Evolutionary conservation across 805 yeast species (phyloP).

Genomic region (Clavispora carvajalis): DNA sequence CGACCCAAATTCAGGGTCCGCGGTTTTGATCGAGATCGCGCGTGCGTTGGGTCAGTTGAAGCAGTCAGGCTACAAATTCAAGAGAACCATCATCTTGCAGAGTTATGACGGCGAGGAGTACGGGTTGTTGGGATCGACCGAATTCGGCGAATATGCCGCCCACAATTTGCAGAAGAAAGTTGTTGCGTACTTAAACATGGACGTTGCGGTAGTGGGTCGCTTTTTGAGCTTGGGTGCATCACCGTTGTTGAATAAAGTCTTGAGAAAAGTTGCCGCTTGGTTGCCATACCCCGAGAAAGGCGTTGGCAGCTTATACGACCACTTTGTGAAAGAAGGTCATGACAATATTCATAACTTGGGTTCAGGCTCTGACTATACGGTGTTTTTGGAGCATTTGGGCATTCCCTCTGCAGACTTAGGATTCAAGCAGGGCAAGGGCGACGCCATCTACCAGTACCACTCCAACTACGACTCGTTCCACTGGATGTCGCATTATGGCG

Average conservation of each 20-base stretch:
- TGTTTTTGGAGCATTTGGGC: slow-evolving; percentile 63
- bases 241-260: slow-evolving; percentile 48
- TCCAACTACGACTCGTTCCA: slow-evolving; percentile 54
- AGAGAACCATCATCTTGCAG: slow-evolving; percentile 61
- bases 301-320: slow-evolving; percentile 35
- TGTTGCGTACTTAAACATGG: slow-evolving; percentile 66
- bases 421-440: slow-evolving; percentile 27
- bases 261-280: slow-evolving; percentile 33
- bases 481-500: slow-evolving; percentile 51
- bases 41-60: slow-evolving; percentile 52
- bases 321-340: slow-evolving; percentile 36
- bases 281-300: slow-evolving; percentile 13
- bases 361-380: slow-evolving; percentile 43
- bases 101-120: slow-evolving; percentile 83
- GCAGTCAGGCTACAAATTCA: slow-evolving; percentile 64
- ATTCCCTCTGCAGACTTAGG: slow-evolving; percentile 51
- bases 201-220: slow-evolving; percentile 55
- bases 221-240: slow-evolving; percentile 45
- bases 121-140: slow-evolving; percentile 72
- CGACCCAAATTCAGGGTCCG: slow-evolving; percentile 74
- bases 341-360: slow-evolving; percentile 25
- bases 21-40: slow-evolving; percentile 58
- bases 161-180: slow-evolving; percentile 42
- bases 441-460: slow-evolving; percentile 53
- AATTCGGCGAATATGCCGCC: slow-evolving; percentile 62